These are phyloP conservation scores for Biscogniauxia sp. DNA, from an alignment of 2,329 filamentous ascomycete genomes.

Conservation along the genomic window DNA sequence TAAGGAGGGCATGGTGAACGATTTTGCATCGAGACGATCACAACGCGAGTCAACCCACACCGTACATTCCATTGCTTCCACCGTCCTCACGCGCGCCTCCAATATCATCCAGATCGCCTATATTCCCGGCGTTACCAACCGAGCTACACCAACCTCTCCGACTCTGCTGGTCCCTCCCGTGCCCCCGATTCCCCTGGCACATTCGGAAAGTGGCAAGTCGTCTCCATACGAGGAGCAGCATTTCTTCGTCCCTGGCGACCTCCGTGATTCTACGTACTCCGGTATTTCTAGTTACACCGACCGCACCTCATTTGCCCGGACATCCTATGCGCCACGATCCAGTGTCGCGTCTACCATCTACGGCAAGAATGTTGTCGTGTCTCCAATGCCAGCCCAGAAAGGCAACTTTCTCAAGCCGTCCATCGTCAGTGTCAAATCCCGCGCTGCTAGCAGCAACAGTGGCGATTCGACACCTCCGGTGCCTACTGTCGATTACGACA, in stretches of 20 bases:
- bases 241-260: conserved; percentile 88
- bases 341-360: conserved; percentile 94
- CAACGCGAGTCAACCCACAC: conserved; percentile 77
- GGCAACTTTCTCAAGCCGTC: conserved; percentile 86
- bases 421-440: conserved; percentile 86
- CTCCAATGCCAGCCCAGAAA: conserved; percentile 72
- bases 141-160: conserved; percentile 80
- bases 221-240: conserved; percentile 71
- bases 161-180: conserved; percentile 84
- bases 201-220: conserved; percentile 57
- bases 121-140: conserved; percentile 94
- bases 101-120: conserved; percentile 99
- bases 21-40: conserved; percentile 48
- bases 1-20: conserved; percentile 34
- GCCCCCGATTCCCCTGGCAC: conserved; percentile 77
- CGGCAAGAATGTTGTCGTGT: conserved; percentile 84
- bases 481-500: conserved; percentile 66
- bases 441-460: conserved; percentile 52
- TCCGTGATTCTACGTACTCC: conserved; percentile 89
- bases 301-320: conserved; percentile 59
- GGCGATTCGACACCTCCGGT: conserved; percentile 64
- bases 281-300: conserved; percentile 65
- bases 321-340: conserved; percentile 59
- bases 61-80: conserved; percentile 91
- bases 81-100: conserved; percentile 89